A percentile compares a stretch with the other conserved stretches of the same genome.
Evolutionary conservation across 345 rosid species (phyloP).

Genomic region (Pistacia atlantica): DNA sequence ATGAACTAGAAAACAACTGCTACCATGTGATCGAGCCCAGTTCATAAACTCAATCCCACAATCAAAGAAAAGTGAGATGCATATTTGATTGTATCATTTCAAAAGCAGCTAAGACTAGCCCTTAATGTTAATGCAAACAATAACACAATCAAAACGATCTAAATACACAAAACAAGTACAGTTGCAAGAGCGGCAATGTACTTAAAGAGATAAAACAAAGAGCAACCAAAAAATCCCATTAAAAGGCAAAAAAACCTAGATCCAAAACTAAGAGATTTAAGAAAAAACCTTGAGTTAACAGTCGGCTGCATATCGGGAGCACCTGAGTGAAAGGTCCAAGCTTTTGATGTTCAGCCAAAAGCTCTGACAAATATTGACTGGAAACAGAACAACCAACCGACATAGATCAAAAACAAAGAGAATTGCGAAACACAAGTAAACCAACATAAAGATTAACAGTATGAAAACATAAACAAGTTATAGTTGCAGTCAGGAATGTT

Average conservation of each 20-base stretch:
- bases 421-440: slow-evolving; percentile 9
- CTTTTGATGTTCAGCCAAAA: slow-evolving; percentile 95
- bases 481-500: neutral
- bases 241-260: slow-evolving; percentile 46
- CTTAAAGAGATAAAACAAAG: neutral
- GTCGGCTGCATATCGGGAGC: slow-evolving; percentile 90
- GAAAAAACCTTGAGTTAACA: slow-evolving; percentile 82
- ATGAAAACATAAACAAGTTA: slow-evolving; percentile 3
- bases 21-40: slow-evolving; percentile 21
- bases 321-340: slow-evolving; percentile 95
- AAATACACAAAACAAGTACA: slow-evolving; percentile 15
- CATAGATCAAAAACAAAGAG: slow-evolving; percentile 42
- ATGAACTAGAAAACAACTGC: neutral
- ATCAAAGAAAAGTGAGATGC: neutral
- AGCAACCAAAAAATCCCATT: neutral
- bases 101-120: neutral
- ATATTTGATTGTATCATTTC: neutral
- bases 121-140: neutral
- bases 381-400: slow-evolving; percentile 27
- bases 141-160: slow-evolving; percentile 29
- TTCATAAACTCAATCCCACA: neutral
- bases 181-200: neutral
- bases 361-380: slow-evolving; percentile 87
- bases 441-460: neutral
- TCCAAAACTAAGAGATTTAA: slow-evolving; percentile 45